Evolutionary conservation across 257 asterid species (phyloP).

Genomic region (Verbena officinalis): DNA sequence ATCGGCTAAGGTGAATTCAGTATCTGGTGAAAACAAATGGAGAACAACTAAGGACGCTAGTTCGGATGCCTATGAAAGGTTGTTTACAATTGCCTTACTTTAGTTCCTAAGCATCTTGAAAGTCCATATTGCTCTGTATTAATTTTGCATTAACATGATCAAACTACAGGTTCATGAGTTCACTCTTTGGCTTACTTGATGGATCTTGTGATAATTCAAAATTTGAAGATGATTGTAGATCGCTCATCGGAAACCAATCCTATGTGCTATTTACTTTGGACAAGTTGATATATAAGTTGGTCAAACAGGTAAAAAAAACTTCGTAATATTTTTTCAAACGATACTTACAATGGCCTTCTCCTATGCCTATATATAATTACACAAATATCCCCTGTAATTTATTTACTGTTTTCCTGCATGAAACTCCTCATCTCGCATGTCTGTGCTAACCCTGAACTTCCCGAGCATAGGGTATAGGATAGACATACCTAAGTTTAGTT

Average conservation of each 20-base stretch:
- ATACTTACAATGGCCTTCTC: too few species aligned
- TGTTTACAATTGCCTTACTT: slow-evolving; percentile 15
- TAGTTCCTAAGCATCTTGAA: slow-evolving; percentile 14
- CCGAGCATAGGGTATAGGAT: too few species aligned
- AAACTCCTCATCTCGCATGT: too few species aligned
- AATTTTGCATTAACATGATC: slow-evolving; percentile 18
- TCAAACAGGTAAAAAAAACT: slow-evolving; percentile 63
- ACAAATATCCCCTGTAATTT: too few species aligned
- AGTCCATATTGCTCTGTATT: slow-evolving; percentile 12
- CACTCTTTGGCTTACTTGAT: slow-evolving; percentile 77
- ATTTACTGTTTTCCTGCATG: too few species aligned
- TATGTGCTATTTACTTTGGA: slow-evolving; percentile 87
- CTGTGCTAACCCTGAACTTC: too few species aligned
- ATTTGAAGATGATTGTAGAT: slow-evolving; percentile 92
- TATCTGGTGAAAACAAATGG: slow-evolving; percentile 48
- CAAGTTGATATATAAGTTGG: slow-evolving; percentile 83
- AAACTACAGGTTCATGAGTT: slow-evolving; percentile 73
- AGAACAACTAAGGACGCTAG: slow-evolving; percentile 42
- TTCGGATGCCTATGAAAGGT: slow-evolving; percentile 54
- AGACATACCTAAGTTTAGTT: too few species aligned
- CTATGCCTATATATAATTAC: too few species aligned
- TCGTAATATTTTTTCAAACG: not conserved
- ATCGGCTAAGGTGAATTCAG: slow-evolving; percentile 57
- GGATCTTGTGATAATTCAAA: slow-evolving; percentile 86
- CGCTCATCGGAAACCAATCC: slow-evolving; percentile 85